Base-by-base conservation (phyloP, 306 rosid genomes). In the Sicyos baderoa region DNA sequence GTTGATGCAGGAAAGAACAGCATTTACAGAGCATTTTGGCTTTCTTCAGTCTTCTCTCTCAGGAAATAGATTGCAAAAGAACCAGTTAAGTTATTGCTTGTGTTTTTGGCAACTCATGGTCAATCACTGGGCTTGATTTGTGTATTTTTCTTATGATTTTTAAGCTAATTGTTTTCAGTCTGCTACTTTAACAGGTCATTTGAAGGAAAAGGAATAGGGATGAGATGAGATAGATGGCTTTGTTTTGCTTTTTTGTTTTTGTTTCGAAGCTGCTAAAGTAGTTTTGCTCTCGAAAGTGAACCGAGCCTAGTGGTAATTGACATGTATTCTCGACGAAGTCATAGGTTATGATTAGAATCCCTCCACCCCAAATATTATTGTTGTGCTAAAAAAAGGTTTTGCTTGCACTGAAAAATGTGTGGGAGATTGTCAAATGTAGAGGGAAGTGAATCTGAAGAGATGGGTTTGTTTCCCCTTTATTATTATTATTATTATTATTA, bases 1-100 rank as follows among this genome's bases (percentile, higher is more conserved):
- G 56, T 72, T 64, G 29, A 83, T 71, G 57, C 79, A 93, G 98
- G 88, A 84, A 70, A 84, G 83, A 83, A 73, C 95, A 47, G 80
- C 87, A 72, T 83, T 77, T 75, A 88, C 86, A 77, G 86, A 81
- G 54, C 86, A 85, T 47, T 85, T 76, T 59, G 88, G 85, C 59
- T 88, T 85, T 75, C 70, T 84, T 6, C 83, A 84, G 51, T 69
- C 84, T 71, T 74, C 88, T 75, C 72, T 78, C 66, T 80, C 97
- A 73, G 81, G 85, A 75, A 88, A 82, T 54, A 78, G 83, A 68
- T 77, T 76, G 77, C 82, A 86, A 81, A 77, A 78, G 23, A 84
- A 82, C 83, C 86, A 83, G 92, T 91, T 78, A 74, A 72, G 82
- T 44, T 40, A 27, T 12, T 66, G 17, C n/a, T 25, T 19, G 17